Conservation (phyloP, 257 asterid species). For the Voacanga thouarsii region DNA sequence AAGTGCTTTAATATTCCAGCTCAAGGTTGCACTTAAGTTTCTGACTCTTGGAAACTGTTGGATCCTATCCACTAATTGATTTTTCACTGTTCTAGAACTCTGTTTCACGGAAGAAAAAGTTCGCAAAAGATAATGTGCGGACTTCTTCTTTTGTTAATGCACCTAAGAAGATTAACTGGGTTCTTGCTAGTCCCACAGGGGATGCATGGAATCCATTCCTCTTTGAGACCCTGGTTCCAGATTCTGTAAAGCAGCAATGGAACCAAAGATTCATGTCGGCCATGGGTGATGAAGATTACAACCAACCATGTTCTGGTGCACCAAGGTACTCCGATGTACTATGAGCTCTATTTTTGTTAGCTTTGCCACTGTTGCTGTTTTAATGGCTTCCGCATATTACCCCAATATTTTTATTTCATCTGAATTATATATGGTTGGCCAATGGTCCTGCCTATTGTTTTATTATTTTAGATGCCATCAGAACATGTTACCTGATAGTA, state of each 20-base stretch:
- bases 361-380: not conserved
- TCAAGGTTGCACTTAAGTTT: not conserved
- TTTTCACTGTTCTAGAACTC: constrained; percentile 31
- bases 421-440: not conserved
- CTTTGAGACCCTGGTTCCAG: constrained; percentile 41
- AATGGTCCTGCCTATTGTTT: not conserved
- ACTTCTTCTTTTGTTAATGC: constrained; percentile 39
- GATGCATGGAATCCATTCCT: constrained; percentile 66
- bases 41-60: not conserved
- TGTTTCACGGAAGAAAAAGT: constrained; percentile 27
- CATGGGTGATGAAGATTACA: constrained; percentile 32
- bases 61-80: not conserved
- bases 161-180: constrained; percentile 72
- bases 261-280: constrained; percentile 41
- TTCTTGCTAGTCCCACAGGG: constrained; percentile 56
- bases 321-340: constrained; percentile 28
- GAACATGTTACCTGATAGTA: not conserved
- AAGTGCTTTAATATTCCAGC: constrained; percentile 9
- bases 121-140: constrained; percentile 12
- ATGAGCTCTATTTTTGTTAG: not conserved
- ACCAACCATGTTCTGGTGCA: constrained; percentile 1
- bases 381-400: not conserved
- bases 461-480: not conserved
- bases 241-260: constrained; percentile 68
- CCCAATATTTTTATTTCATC: not conserved